These are phyloP conservation scores for Saccharomycopsis hybrid DNA, from an alignment of 1,139 yeast species.

Conservation along the genomic window DNA sequence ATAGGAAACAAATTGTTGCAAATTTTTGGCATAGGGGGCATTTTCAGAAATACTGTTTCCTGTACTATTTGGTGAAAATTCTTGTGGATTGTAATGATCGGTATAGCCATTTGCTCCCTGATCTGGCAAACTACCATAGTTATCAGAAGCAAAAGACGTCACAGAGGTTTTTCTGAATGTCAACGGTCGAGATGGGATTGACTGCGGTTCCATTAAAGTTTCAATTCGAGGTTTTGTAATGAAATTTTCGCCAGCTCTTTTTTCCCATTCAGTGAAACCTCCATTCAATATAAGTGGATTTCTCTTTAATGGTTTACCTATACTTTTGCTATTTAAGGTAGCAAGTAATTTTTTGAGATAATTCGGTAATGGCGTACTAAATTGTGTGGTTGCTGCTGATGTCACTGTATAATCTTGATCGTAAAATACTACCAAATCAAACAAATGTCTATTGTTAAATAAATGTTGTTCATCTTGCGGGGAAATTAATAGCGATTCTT, in stretches of 20 bases:
- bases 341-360: conserved; percentile 30
- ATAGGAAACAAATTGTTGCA: conserved; percentile 6
- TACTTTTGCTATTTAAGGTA: conserved; percentile 34
- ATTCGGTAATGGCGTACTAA: conserved; percentile 7
- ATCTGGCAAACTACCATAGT: too few species aligned
- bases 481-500: conserved; percentile 47
- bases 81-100: too few species aligned
- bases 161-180: conserved; percentile 10
- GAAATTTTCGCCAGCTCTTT: conserved; percentile 26
- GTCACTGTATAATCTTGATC: conserved; percentile 34
- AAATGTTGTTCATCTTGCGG: conserved; percentile 45
- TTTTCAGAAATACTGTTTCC: neutral
- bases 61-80: neutral
- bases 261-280: conserved; percentile 44
- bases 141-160: too few species aligned
- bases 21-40: conserved; percentile 11
- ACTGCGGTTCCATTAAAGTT: conserved; percentile 18
- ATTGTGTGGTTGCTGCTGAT: too few species aligned
- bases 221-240: conserved; percentile 18
- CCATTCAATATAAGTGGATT: conserved; percentile 53
- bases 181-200: conserved; percentile 26
- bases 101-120: too few species aligned
- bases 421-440: conserved; percentile 58
- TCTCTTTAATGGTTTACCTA: conserved; percentile 41
- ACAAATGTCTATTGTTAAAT: conserved; percentile 48